Percentiles rank a stretch among this genome's conserved stretches.
Evolutionary conservation across 1,284 basidiomycete genomes (phyloP).

Genomic region (Microbotryum saponariae): DNA sequence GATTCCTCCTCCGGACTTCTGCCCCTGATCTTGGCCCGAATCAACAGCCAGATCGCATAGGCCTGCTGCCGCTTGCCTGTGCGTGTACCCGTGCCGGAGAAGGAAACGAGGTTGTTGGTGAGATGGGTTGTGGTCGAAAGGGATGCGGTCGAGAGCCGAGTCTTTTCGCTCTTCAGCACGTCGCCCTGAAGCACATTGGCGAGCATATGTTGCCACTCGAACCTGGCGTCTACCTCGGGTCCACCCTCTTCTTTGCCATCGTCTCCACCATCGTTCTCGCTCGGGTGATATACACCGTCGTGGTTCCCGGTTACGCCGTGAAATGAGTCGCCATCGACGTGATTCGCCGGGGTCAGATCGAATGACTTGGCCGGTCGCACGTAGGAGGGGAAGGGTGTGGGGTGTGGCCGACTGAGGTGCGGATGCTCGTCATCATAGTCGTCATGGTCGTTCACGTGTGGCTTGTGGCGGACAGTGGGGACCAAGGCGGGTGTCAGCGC

Average conservation of each 20-base stretch:
- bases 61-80: constrained; percentile 39
- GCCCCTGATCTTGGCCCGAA: constrained; percentile 76
- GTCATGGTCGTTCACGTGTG: constrained; percentile 10
- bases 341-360: constrained; percentile 23
- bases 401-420: constrained; percentile 9
- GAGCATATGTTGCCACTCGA: constrained; percentile 92
- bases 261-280: constrained; percentile 5
- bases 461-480: background rate
- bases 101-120: constrained; percentile 20
- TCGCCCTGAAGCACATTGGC: constrained; percentile 85
- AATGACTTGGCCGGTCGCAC: constrained; percentile 23
- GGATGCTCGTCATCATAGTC: constrained; percentile 21
- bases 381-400: constrained; percentile 7
- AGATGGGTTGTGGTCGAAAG: constrained; percentile 29
- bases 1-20: constrained; percentile 75
- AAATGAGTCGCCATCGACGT: background rate
- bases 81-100: constrained; percentile 14
- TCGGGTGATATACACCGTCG: background rate
- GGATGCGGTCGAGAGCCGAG: constrained; percentile 50
- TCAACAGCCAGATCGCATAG: constrained; percentile 73
- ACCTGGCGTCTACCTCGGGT: constrained; percentile 47
- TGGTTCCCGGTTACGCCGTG: no score
- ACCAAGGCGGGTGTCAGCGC: background rate
- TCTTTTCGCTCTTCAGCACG: constrained; percentile 86
- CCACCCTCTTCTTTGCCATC: constrained; percentile 21